Evolutionary conservation across 768 basidiomycete genomes (phyloP), one percentile per base, ranked within the genome.

Genomic region (Tephrocybe sp.): DNA sequence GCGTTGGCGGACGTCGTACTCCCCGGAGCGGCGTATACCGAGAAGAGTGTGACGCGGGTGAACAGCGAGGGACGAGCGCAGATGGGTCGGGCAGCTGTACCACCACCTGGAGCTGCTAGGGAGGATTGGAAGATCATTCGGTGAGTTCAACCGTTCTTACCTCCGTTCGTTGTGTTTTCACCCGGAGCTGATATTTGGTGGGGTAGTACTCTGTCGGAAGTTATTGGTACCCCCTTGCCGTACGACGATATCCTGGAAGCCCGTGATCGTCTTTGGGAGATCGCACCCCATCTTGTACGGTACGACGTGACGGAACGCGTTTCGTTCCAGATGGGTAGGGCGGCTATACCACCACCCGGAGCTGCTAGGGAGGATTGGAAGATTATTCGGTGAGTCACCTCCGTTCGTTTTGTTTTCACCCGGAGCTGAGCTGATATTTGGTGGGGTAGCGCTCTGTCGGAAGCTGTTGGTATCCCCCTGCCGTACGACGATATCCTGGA

Each of bases 61-160:
- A 99, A 99, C 73, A 94, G 94, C 0, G 97, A 99, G 66, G 97
- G 97, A 29, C 80, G 95, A 22, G 73, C 88, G 16, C 97, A 99
- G 69, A 70, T 94, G 11, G 92, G 92, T 18, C 79, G 97, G 38
- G 84, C 90, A 1, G 95, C 95, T 7, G 94, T 99, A 2, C 81
- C 87, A 2, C 88, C 94, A 19, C 97, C 97, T n/a, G 97, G 94
- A 36, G 91, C 93, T 1, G 82, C 91, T 3, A 74, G 97, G 33
- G 97, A 99, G 68, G 97, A 98, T 61, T 97, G 94, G 94, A 95
- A 97, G 75, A 88, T 97, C n/a, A n/a, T n/a, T n/a, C n/a, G n/a
- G n/a, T n/a, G n/a, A n/a, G n/a, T n/a, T 4, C n/a, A n/a, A n/a
- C n/a, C n/a, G n/a, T n/a, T n/a, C n/a, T n/a, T n/a, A n/a, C n/a